These are phyloP conservation scores for Talaromyces wortmannii DNA, from an alignment of 495 filamentous ascomycete species.

Conservation along the genomic window DNA sequence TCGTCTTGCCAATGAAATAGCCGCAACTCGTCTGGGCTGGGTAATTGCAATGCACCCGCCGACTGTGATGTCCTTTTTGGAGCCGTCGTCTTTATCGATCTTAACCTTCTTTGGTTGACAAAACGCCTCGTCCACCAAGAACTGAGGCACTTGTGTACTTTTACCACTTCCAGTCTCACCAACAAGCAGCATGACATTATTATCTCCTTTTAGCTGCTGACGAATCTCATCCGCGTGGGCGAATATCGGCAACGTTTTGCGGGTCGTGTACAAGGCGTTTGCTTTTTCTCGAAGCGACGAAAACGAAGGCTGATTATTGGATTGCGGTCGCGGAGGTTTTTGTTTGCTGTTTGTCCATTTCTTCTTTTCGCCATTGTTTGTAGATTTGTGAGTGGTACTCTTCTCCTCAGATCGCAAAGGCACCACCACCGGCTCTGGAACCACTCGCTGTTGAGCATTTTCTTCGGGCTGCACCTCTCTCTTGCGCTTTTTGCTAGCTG, in stretches of 20 bases:
- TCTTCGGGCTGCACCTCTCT: constrained; percentile 9
- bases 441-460: constrained; percentile 3
- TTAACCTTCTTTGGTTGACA: constrained; percentile 52
- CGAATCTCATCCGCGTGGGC: constrained; percentile 63
- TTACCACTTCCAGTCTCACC: constrained; percentile 97
- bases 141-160: constrained; percentile 93
- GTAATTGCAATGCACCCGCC: constrained; percentile 93
- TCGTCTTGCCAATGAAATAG: constrained; percentile 82
- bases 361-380: not conserved
- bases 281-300: constrained; percentile 37
- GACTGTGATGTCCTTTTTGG: constrained; percentile 45
- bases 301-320: not conserved
- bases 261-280: constrained; percentile 38
- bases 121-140: constrained; percentile 74
- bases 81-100: constrained; percentile 28
- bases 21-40: constrained; percentile 88
- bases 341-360: not conserved
- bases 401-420: no score
- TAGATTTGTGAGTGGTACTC: no score
- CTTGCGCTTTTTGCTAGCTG: no score
- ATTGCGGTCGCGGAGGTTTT: not conserved
- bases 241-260: constrained; percentile 77
- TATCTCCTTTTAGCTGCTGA: constrained; percentile 44
- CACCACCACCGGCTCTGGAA: no score
- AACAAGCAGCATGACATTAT: constrained; percentile 76